Conservation (phyloP, 2,329 filamentous ascomycete genomes). For the Beauveria sp. region DNA sequence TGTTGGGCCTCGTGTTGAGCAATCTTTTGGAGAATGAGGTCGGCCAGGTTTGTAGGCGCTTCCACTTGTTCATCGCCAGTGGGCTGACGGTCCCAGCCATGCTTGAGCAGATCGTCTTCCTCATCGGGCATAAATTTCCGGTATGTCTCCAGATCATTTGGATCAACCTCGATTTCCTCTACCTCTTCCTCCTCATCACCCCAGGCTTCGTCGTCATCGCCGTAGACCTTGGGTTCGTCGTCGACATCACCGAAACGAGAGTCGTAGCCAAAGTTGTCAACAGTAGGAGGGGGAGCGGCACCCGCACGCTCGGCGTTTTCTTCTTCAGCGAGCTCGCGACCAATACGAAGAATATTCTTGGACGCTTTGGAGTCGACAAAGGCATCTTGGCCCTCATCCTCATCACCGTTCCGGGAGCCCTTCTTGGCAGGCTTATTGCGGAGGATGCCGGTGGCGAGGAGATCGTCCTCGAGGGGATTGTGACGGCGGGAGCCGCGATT, state of each 20-base stretch:
- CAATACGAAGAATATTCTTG: constrained; percentile 80
- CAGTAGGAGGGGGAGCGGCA: constrained; percentile 32
- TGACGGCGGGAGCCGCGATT: constrained; percentile 61
- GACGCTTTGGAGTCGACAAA: constrained; percentile 88
- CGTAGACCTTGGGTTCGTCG: constrained; percentile 33
- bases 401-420: constrained; percentile 52
- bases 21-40: constrained; percentile 91
- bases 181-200: constrained; percentile 70
- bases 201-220: constrained; percentile 63
- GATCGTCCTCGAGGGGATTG: constrained; percentile 85
- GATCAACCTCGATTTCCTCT: constrained; percentile 74
- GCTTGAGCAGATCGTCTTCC: constrained; percentile 66
- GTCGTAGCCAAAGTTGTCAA: constrained; percentile 68
- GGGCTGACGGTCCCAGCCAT: constrained; percentile 47
- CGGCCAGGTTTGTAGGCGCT: constrained; percentile 72
- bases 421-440: constrained; percentile 69
- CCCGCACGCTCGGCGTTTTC: constrained; percentile 41
- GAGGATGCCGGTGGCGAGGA: constrained; percentile 62
- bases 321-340: constrained; percentile 81
- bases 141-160: constrained; percentile 82
- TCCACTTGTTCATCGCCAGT: constrained; percentile 37
- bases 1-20: constrained; percentile 76
- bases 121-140: constrained; percentile 77
- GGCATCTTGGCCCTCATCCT: constrained; percentile 52
- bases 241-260: constrained; percentile 59